phyloP scores from a whole-genome alignment of 441 rosid species.

The Arabidopsis lyrata region DNA sequence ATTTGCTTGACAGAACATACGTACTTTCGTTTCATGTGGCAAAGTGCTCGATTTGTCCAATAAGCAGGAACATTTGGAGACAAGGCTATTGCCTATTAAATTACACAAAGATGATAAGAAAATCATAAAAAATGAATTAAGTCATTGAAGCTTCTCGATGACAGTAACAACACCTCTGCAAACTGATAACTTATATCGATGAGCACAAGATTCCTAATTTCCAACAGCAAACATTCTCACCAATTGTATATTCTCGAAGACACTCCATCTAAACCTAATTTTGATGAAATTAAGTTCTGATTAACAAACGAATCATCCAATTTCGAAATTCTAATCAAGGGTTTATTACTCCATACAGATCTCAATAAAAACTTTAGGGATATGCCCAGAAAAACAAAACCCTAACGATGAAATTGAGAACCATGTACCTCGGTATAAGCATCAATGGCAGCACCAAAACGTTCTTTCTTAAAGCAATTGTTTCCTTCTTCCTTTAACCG shows the following conservation, averaged over 20 bases:
- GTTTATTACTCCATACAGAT: not conserved
- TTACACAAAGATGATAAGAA: slow-evolving; percentile 8
- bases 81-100: slow-evolving; percentile 73
- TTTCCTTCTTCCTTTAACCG: slow-evolving; percentile 71
- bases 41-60: slow-evolving; percentile 94
- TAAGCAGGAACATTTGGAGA: slow-evolving; percentile 87
- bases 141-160: not conserved
- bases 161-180: slow-evolving; percentile 9
- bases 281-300: not conserved
- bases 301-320: not conserved
- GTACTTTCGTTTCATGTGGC: slow-evolving; percentile 88
- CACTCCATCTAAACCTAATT: slow-evolving; percentile 1
- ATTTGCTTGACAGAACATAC: slow-evolving; percentile 35
- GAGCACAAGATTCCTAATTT: slow-evolving; percentile 16
- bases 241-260: not conserved
- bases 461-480: slow-evolving; percentile 61
- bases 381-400: slow-evolving; percentile 25
- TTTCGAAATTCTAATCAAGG: not conserved
- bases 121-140: not conserved
- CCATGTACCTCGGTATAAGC: slow-evolving; percentile 84
- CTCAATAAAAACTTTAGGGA: slow-evolving; percentile 19
- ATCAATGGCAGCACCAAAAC: slow-evolving; percentile 95
- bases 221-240: not conserved
- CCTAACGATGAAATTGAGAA: slow-evolving; percentile 20
- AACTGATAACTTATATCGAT: slow-evolving; percentile 13